Evolutionary conservation across 345 rosid genomes (phyloP).

Genomic region (Salix koriyanagi): DNA sequence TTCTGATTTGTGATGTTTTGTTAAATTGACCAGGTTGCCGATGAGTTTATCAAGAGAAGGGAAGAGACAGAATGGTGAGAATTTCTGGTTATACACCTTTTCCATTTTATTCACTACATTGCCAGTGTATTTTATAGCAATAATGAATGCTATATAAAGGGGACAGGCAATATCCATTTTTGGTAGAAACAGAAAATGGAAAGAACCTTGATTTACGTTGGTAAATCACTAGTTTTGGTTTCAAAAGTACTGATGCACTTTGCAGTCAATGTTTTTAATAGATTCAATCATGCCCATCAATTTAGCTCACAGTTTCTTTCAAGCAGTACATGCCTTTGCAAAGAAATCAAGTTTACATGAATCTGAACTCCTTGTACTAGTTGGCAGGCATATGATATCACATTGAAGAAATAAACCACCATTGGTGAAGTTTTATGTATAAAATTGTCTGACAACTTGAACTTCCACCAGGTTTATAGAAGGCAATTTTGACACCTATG

Average conservation of each 20-base stretch:
- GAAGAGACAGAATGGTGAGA: conserved; percentile 83
- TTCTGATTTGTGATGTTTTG: conserved; percentile 10
- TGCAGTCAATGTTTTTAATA: background rate
- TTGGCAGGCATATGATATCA: background rate
- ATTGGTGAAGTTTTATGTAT: background rate
- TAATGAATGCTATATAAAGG: background rate
- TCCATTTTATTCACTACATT: background rate
- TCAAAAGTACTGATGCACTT: background rate
- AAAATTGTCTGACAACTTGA: conserved; percentile 8
- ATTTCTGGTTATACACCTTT: background rate
- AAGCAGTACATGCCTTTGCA: background rate
- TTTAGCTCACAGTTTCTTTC: background rate
- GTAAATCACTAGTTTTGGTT: conserved; percentile 3
- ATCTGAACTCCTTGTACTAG: background rate
- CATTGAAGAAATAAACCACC: background rate
- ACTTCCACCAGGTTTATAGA: conserved; percentile 72
- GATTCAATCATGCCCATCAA: background rate
- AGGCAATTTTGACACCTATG: conserved; percentile 86
- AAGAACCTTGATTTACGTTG: background rate
- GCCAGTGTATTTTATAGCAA: background rate
- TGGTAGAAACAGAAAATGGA: background rate
- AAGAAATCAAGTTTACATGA: background rate
- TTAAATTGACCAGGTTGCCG: conserved; percentile 68
- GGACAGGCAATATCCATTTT: background rate
- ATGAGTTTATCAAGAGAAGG: conserved; percentile 88